These are phyloP conservation scores for Neltuma alba DNA, from an alignment of 306 rosid species.

Conservation along the genomic window DNA sequence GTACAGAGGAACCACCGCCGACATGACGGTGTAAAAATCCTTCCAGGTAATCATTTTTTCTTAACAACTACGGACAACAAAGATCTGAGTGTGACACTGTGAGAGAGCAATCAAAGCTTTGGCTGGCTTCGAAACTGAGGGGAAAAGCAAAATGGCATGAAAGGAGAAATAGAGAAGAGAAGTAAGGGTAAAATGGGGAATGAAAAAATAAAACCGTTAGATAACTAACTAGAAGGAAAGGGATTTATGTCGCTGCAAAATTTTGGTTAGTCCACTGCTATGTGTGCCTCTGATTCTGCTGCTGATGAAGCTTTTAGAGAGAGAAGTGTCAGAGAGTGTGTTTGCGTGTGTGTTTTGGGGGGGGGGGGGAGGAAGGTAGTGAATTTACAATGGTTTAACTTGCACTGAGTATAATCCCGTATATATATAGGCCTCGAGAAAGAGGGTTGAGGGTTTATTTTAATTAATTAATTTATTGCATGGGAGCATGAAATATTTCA, in stretches of 20 bases:
- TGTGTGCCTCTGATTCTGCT: constrained; percentile 28
- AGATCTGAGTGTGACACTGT: neutral
- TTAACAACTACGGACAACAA: neutral
- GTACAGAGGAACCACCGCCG: constrained; percentile 90
- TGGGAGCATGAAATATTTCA: neutral
- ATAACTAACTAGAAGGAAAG: constrained; percentile 47
- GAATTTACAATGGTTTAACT: constrained; percentile 31
- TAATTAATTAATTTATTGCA: neutral
- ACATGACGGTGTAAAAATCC: constrained; percentile 79
- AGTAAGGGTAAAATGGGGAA: constrained; percentile 53
- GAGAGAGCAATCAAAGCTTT: neutral
- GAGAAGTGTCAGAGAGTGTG: neutral
- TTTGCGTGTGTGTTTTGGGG: neutral
- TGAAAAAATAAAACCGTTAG: constrained; percentile 55
- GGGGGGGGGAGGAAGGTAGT: neutral
- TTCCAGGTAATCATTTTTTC: constrained; percentile 66
- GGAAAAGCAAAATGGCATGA: constrained; percentile 35
- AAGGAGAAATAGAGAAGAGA: constrained; percentile 30
- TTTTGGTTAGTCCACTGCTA: constrained; percentile 15
- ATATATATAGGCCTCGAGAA: constrained; percentile 29
- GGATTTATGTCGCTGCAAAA: constrained; percentile 36
- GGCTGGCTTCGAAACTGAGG: neutral
- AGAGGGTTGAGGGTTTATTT: neutral
- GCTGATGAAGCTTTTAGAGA: constrained; percentile 23
- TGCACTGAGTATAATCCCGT: neutral